phyloP scores from a whole-genome alignment of 192 early-diverging fungal genomes.

The Rhizophlyctis rosea region DNA sequence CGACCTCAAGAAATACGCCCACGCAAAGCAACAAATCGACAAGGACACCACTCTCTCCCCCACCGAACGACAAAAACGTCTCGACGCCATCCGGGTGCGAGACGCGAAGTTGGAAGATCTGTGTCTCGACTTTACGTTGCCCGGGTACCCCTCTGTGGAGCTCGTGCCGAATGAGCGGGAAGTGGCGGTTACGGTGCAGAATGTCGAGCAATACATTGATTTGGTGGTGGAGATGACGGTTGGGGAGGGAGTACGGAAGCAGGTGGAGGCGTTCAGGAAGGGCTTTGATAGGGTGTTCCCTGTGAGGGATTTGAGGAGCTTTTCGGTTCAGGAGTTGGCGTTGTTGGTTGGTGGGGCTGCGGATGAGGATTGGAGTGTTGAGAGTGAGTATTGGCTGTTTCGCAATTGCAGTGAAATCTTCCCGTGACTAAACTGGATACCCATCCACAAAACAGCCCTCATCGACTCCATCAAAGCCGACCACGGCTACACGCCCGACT shows the following conservation, averaged over 20 bases:
- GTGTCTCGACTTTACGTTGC: constrained; percentile 82
- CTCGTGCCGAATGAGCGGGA: constrained; percentile 59
- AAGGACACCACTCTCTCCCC: constrained; percentile 42
- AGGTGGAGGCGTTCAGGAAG: constrained; percentile 71
- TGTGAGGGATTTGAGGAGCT: constrained; percentile 62
- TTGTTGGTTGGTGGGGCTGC: constrained; percentile 61
- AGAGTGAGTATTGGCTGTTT: constrained; percentile 40
- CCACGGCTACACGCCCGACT: constrained; percentile 77
- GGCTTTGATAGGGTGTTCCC: constrained; percentile 85
- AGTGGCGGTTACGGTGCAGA: constrained; percentile 72
- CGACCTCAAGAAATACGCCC: constrained; percentile 63
- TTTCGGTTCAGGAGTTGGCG: constrained; percentile 70
- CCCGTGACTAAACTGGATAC: not conserved
- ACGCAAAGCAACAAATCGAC: constrained; percentile 58
- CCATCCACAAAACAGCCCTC: constrained; percentile 41
- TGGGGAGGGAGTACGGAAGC: constrained; percentile 61
- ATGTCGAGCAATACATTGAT: constrained; percentile 76
- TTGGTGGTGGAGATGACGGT: constrained; percentile 62
- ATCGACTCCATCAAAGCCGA: constrained; percentile 72
- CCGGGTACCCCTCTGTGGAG: constrained; percentile 71
- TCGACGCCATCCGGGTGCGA: constrained; percentile 50
- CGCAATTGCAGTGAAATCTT: not conserved
- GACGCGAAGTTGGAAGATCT: constrained; percentile 55
- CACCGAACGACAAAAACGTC: constrained; percentile 37
- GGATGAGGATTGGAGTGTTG: constrained; percentile 74